A percentile compares a stretch with the other conserved stretches of the same genome.
phyloP scores from a whole-genome alignment of 2,329 filamentous ascomycete genomes.

The Cryphonectria japonica region DNA sequence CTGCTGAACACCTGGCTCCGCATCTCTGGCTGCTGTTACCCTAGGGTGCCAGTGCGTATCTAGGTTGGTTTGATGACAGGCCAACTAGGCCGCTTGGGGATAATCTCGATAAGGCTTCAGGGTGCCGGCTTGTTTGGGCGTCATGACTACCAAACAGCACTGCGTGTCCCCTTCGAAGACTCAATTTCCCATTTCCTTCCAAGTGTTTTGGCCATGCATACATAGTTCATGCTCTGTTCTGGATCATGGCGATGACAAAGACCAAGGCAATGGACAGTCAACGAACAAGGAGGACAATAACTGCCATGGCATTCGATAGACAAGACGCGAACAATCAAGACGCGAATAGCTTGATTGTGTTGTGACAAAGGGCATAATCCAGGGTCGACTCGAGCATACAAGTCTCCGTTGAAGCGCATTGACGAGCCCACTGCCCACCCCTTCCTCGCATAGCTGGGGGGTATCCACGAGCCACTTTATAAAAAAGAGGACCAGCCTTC shows the following conservation, averaged over 20 bases:
- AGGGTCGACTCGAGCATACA: background rate
- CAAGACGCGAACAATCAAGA: background rate
- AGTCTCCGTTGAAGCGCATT: background rate
- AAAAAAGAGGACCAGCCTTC: background rate
- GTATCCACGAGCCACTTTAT: background rate
- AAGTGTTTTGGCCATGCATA: background rate
- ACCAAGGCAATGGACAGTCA: background rate
- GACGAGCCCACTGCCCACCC: background rate
- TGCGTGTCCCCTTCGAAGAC: background rate
- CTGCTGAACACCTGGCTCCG: background rate
- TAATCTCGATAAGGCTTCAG: conserved; percentile 17
- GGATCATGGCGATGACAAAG: background rate
- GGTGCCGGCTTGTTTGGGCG: conserved; percentile 1
- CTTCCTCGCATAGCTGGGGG: background rate
- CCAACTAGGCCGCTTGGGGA: background rate
- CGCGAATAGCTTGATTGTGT: conserved; percentile 8
- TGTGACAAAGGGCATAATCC: conserved; percentile 12
- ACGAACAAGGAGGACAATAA: background rate
- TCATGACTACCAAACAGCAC: conserved; percentile 2
- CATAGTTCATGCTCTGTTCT: background rate
- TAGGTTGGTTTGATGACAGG: background rate
- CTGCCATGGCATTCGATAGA: background rate
- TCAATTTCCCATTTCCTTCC: background rate
- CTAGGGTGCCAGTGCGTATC: background rate
- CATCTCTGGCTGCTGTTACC: background rate